phyloP scores from a whole-genome alignment of 352 stramenopile genomes.

The Phytophthora pinifolia region DNA sequence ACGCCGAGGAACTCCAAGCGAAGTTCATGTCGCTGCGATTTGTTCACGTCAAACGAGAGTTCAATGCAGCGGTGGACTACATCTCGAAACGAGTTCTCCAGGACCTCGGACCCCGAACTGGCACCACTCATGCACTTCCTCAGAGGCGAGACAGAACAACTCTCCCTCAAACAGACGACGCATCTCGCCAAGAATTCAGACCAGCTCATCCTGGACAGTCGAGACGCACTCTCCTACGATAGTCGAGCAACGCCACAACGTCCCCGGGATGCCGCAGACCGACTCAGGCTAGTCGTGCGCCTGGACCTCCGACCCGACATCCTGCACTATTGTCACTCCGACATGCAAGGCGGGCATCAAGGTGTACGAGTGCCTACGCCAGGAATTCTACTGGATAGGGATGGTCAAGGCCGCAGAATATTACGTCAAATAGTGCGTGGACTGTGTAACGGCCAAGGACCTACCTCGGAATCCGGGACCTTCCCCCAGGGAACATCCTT shows the following conservation, averaged over 20 bases:
- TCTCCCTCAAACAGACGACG: conserved; percentile 1
- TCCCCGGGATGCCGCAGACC: background rate
- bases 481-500: conserved; percentile 8
- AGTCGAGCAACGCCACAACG: background rate
- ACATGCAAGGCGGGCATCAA: conserved; percentile 11
- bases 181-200: conserved; percentile 4
- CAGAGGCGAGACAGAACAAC: background rate
- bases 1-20: background rate
- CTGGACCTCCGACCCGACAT: conserved; percentile 2
- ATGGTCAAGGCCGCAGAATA: conserved; percentile 5
- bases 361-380: conserved; percentile 2
- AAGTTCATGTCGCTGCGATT: conserved; percentile 7
- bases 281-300: conserved; percentile 3
- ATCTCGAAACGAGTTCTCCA: conserved; percentile 8
- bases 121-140: background rate
- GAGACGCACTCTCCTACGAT: conserved; percentile 1
- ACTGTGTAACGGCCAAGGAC: conserved; percentile 3
- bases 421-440: conserved; percentile 8
- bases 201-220: conserved; percentile 4
- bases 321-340: conserved; percentile 1
- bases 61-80: conserved; percentile 22
- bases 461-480: background rate
- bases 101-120: background rate
- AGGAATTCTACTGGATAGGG: conserved; percentile 9
- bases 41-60: conserved; percentile 24